phyloP scores from a whole-genome alignment of 495 filamentous ascomycete genomes.

The Daldinia concentrica region DNA sequence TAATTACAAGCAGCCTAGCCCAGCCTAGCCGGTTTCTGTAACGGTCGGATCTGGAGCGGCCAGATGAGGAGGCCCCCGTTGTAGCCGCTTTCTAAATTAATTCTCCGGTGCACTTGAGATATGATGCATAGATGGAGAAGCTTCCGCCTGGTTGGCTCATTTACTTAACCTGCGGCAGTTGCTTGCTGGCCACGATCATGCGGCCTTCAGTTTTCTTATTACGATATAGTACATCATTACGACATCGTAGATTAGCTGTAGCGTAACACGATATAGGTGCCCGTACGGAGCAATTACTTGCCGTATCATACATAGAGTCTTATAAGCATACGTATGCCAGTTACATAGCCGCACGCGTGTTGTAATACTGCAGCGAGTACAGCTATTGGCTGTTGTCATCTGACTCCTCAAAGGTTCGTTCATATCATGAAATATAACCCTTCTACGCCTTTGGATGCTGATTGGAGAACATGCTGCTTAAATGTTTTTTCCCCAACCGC shows the following conservation, averaged over 20 bases:
- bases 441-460: slow-evolving; percentile 15
- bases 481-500: neutral
- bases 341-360: slow-evolving; percentile 19
- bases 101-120: slow-evolving; percentile 43
- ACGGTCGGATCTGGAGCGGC: slow-evolving; percentile 35
- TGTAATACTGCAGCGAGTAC: slow-evolving; percentile 26
- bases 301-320: slow-evolving; percentile 20
- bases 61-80: slow-evolving; percentile 35
- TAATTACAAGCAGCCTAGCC: slow-evolving; percentile 36
- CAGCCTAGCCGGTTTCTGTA: slow-evolving; percentile 27
- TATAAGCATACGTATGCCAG: slow-evolving; percentile 5
- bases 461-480: slow-evolving; percentile 12
- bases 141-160: slow-evolving; percentile 37
- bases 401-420: slow-evolving; percentile 21
- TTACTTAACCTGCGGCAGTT: slow-evolving; percentile 41
- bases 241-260: slow-evolving; percentile 13
- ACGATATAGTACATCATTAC: slow-evolving; percentile 23
- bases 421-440: slow-evolving; percentile 22
- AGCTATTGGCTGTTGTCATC: slow-evolving; percentile 30
- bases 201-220: slow-evolving; percentile 21
- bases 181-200: slow-evolving; percentile 29
- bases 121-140: slow-evolving; percentile 28
- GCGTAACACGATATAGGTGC: slow-evolving; percentile 38
- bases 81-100: slow-evolving; percentile 42
- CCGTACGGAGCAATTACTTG: slow-evolving; percentile 26